Base-by-base conservation (phyloP, 805 yeast genomes). In the Kluyveromyces siamensis region DNA sequence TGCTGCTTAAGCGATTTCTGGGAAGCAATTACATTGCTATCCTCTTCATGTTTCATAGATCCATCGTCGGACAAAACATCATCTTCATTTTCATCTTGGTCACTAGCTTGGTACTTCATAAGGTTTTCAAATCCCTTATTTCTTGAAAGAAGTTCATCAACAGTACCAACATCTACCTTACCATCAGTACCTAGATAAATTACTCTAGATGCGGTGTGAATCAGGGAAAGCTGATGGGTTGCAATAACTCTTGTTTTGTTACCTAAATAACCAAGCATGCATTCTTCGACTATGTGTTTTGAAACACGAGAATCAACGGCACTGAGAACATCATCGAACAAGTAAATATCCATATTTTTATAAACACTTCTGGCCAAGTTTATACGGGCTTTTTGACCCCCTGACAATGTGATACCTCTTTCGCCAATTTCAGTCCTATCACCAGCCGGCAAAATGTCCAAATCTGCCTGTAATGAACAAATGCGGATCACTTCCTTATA, bases 251-350 rank as follows among this genome's bases (percentile, higher is more conserved):
- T 70, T 1, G 91, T 85, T 54, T 73, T 75, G 13, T 66, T 65
- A 42, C 63, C 65, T 51, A 84, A 59, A 41, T 76, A 54, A 0
- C 81, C 85, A 51, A 73, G 47, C 43, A 84, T 58, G 60, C 91
- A 84, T 27, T 73, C 61, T 42, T 76, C 72, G 70, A 83, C 75
- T 47, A 83, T 81, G 57, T 81, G 85, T 50, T 75, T 73, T 6
- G 88, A 88, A 43, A 83, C 89, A 55, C 81, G 79, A 37, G 87
- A 87, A 62, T 83, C 89, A 16, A 83, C 89, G 6, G 90, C 89
- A 61, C 83, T 75, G 42, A 84, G 70, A 17, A 83, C 84, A 59
- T 83, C 90, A 59, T 83, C 90, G 47, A 83, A 62, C 47, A 83
- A 60, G 42, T 81, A 69, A 13, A 83, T 79, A 53, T 82, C 83